Percentiles rank a stretch among this genome's conserved stretches.
Evolutionary conservation across 106 monocot genomes (phyloP).

Genomic region (Apostasia shenzhenica): DNA sequence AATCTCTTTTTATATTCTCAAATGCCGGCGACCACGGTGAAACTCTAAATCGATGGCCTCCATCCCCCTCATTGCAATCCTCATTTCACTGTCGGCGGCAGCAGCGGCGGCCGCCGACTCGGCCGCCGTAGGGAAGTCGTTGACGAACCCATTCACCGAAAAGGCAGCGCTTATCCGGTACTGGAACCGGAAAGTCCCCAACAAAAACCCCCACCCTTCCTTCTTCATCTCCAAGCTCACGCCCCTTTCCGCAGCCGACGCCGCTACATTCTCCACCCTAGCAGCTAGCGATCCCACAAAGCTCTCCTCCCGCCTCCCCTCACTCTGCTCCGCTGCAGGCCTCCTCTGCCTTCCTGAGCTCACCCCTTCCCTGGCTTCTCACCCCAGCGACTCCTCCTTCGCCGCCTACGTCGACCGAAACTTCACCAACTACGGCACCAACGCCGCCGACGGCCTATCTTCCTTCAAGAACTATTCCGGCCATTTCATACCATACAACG

Average conservation of each 20-base stretch:
- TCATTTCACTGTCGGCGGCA: background rate
- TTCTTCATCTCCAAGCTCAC: slow-evolving; percentile 77
- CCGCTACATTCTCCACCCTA: slow-evolving; percentile 25
- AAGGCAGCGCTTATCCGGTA: slow-evolving; percentile 59
- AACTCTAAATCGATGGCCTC: background rate
- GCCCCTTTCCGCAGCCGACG: slow-evolving; percentile 51
- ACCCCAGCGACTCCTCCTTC: slow-evolving; percentile 27
- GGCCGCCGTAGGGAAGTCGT: background rate
- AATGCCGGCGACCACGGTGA: too few relatives aligned
- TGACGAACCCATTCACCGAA: slow-evolving; percentile 47
- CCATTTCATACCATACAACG: slow-evolving; percentile 52
- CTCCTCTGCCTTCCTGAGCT: slow-evolving; percentile 4
- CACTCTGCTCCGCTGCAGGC: slow-evolving; percentile 44
- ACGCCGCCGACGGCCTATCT: slow-evolving; percentile 19
- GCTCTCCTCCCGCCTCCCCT: slow-evolving; percentile 26
- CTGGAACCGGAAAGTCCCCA: slow-evolving; percentile 68
- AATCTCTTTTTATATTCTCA: too few relatives aligned
- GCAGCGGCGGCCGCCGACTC: background rate
- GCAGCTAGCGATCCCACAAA: slow-evolving; percentile 20
- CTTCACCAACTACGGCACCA: slow-evolving; percentile 80
- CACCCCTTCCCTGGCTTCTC: slow-evolving; percentile 4
- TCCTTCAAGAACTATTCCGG: slow-evolving; percentile 73
- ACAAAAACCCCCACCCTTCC: slow-evolving; percentile 29
- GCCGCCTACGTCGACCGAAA: slow-evolving; percentile 34
- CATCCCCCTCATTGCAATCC: slow-evolving; percentile 2